Evolutionary conservation across 768 basidiomycete species (phyloP).

Genomic region (Russula ochroleuca): DNA sequence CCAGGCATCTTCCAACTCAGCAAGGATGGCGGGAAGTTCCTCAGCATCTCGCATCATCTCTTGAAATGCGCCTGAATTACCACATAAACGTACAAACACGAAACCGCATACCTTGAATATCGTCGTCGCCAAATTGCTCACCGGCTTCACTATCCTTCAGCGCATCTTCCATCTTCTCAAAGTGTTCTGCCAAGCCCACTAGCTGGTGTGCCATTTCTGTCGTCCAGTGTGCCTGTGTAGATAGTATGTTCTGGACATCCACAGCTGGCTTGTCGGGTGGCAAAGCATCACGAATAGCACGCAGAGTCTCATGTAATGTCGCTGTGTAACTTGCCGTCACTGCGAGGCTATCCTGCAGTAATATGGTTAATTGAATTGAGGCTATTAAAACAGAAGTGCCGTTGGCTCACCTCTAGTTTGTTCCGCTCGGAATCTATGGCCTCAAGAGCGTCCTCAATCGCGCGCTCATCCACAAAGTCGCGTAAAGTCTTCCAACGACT

Average conservation of each 20-base stretch:
- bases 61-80: slow-evolving; percentile 31
- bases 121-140: slow-evolving; percentile 61
- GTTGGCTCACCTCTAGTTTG: slow-evolving; percentile 56
- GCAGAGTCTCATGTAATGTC: slow-evolving; percentile 52
- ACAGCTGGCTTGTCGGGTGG: slow-evolving; percentile 39
- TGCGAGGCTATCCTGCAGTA: slow-evolving; percentile 52
- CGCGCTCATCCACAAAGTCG: slow-evolving; percentile 82
- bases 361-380: slow-evolving; percentile 35
- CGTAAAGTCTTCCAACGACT: slow-evolving; percentile 75
- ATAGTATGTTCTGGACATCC: slow-evolving; percentile 47
- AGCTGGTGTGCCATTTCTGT: slow-evolving; percentile 68
- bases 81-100: neutral
- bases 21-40: slow-evolving; percentile 69
- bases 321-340: slow-evolving; percentile 66
- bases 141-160: slow-evolving; percentile 66
- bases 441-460: slow-evolving; percentile 72
- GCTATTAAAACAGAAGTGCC: neutral
- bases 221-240: slow-evolving; percentile 53
- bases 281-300: slow-evolving; percentile 50
- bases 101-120: slow-evolving; percentile 51
- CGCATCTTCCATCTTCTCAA: slow-evolving; percentile 69
- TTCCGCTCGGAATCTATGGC: slow-evolving; percentile 65
- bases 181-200: slow-evolving; percentile 69
- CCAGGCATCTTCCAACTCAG: slow-evolving; percentile 60
- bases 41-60: slow-evolving; percentile 81